Evolutionary conservation across 495 filamentous ascomycete species (phyloP).

Genomic region (Penicillium tannophilum): DNA sequence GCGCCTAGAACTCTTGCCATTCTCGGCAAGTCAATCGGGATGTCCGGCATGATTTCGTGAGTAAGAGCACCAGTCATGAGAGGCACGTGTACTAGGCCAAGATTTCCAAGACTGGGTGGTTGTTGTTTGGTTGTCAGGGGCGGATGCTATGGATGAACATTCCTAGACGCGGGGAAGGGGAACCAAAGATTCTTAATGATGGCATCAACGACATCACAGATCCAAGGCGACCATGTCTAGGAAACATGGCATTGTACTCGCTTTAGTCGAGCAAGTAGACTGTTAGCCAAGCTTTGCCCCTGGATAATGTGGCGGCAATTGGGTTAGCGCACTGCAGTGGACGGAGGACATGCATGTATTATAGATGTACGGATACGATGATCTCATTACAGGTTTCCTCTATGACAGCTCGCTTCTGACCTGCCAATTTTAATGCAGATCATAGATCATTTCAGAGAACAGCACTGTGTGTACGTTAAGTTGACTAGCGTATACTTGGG

Average conservation of each 20-base stretch:
- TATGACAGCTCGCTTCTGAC: not conserved
- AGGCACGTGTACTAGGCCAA: not conserved
- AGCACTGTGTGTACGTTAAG: no score
- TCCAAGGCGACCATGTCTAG: not conserved
- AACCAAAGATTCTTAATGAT: conserved; percentile 21
- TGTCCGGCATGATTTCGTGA: not conserved
- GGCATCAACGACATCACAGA: not conserved
- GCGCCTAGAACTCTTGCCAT: conserved; percentile 5
- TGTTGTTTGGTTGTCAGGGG: conserved; percentile 19
- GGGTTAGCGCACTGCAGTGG: not conserved
- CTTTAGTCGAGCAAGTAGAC: not conserved
- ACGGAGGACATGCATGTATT: not conserved
- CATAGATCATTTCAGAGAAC: not conserved
- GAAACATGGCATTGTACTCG: not conserved
- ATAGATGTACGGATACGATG: not conserved
- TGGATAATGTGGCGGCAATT: conserved; percentile 8
- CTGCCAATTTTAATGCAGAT: not conserved
- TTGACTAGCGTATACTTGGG: no score
- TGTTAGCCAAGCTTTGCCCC: conserved; percentile 15
- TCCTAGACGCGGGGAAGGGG: conserved; percentile 12
- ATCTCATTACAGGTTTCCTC: not conserved
- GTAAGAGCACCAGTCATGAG: not conserved
- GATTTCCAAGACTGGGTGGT: not conserved
- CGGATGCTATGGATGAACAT: conserved; percentile 27
- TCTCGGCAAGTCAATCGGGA: not conserved